Conservation (phyloP, 441 rosid genomes). For the Capsella rubella region DNA sequence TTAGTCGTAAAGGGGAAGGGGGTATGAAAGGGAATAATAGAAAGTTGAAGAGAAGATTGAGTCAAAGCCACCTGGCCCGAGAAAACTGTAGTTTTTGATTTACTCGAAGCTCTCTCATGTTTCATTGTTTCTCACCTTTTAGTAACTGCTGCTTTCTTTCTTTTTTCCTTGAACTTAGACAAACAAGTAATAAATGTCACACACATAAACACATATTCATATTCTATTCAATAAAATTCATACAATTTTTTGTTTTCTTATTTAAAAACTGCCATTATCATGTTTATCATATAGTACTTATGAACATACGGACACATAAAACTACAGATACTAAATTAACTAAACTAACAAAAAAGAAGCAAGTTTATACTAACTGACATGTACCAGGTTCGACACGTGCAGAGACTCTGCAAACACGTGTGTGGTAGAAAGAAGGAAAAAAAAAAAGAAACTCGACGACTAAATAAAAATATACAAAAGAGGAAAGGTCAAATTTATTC, state of each 20-base stretch:
- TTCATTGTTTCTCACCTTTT: conserved; percentile 35
- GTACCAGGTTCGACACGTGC: conserved; percentile 50
- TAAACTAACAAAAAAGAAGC: conserved; percentile 4
- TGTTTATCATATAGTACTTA: conserved; percentile 26
- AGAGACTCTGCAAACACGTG: conserved; percentile 42
- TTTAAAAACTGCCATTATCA: conserved; percentile 15
- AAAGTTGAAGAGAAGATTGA: conserved; percentile 32
- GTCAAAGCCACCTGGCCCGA: conserved; percentile 89
- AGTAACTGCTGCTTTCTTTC: conserved; percentile 43
- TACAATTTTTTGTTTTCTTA: not conserved
- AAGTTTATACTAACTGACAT: conserved; percentile 36
- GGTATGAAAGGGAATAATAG: conserved; percentile 25
- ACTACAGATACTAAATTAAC: conserved; percentile 21
- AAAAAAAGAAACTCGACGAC: conserved; percentile 7
- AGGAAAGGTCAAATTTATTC: not conserved
- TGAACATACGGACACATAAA: conserved; percentile 19
- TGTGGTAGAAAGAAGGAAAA: not conserved
- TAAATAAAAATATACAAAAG: not conserved
- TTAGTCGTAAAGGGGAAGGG: not conserved
- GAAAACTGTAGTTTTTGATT: conserved; percentile 78
- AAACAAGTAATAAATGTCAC: conserved; percentile 29
- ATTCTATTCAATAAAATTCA: not conserved
- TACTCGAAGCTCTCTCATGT: conserved; percentile 58
- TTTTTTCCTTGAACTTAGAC: conserved; percentile 23
- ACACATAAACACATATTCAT: no score